phyloP scores from a whole-genome alignment of 192 early-diverging fungal genomes.

The Geosiphon pyriformis region DNA sequence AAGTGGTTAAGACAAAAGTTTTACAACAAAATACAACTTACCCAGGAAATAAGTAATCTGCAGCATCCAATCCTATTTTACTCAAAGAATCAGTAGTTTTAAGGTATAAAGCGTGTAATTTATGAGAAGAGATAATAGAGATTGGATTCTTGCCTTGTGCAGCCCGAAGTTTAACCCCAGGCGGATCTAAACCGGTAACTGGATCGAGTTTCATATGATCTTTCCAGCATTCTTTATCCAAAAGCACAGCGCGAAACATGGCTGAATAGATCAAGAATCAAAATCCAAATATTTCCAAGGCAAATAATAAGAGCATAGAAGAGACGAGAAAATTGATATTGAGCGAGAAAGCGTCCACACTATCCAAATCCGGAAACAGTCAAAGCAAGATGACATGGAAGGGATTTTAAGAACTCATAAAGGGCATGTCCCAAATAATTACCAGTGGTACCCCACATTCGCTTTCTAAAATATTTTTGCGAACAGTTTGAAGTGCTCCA shows the following conservation, averaged over 20 bases:
- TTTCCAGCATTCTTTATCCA: conserved; percentile 87
- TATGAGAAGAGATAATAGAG: too few relatives aligned
- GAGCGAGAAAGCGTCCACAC: too few relatives aligned
- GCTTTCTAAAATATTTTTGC: conserved; percentile 76
- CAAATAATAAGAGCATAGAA: neutral
- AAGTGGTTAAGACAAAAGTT: neutral
- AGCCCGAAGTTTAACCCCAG: conserved; percentile 73
- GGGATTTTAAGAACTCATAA: neutral
- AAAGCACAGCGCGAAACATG: conserved; percentile 76
- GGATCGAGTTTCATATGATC: conserved; percentile 78
- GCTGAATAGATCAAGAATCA: conserved; percentile 36
- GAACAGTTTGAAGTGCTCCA: conserved; percentile 80
- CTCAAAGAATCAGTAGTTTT: too few relatives aligned
- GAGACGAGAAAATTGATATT: too few relatives aligned
- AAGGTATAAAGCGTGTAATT: too few relatives aligned
- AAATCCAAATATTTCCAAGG: neutral
- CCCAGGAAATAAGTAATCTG: conserved; percentile 86
- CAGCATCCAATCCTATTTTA: conserved; percentile 67
- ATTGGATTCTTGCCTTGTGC: conserved; percentile 55
- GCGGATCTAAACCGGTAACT: conserved; percentile 79
- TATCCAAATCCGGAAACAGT: too few relatives aligned
- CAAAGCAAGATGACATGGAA: too few relatives aligned
- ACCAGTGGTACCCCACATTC: conserved; percentile 80
- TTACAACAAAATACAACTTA: conserved; percentile 37
- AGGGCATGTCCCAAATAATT: conserved; percentile 22